A percentile compares a stretch with the other conserved stretches of the same genome.
Conservation (phyloP, 768 basidiomycete species). For the Amanita phalloides region DNA sequence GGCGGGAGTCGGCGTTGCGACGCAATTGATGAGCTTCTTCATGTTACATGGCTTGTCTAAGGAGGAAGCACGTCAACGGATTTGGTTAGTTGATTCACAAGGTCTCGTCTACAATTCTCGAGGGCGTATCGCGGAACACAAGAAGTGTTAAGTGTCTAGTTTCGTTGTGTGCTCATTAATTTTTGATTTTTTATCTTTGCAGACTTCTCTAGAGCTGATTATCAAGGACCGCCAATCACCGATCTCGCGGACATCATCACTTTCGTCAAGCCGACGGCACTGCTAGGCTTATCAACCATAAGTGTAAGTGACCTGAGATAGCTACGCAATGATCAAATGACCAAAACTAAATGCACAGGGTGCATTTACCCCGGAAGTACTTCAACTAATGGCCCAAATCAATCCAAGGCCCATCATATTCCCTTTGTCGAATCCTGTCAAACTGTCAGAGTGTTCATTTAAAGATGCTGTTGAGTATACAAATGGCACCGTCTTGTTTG, state of each 20-base stretch:
- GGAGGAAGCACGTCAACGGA: conserved; percentile 65
- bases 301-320: conserved; percentile 25
- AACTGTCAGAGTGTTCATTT: conserved; percentile 75
- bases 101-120: conserved; percentile 75
- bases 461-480: conserved; percentile 64
- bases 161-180: not conserved
- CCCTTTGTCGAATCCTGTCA: conserved; percentile 83
- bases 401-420: conserved; percentile 86
- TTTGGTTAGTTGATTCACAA: conserved; percentile 82
- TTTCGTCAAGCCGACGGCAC: conserved; percentile 78
- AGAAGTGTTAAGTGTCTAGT: conserved; percentile 46
- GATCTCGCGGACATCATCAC: conserved; percentile 69
- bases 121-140: conserved; percentile 69
- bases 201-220: conserved; percentile 81
- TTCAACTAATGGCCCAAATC: conserved; percentile 66
- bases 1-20: conserved; percentile 87
- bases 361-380: conserved; percentile 64
- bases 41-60: conserved; percentile 64
- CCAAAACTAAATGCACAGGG: conserved; percentile 24
- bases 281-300: conserved; percentile 85
- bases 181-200: conserved; percentile 4
- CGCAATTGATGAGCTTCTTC: conserved; percentile 85
- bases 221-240: conserved; percentile 64
- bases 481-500: conserved; percentile 71
- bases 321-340: not conserved